Percentiles rank a stretch among this genome's conserved stretches.
These are phyloP conservation scores for Pichia sp. DNA, from an alignment of 1,139 yeast genomes.

Conservation along the genomic window DNA sequence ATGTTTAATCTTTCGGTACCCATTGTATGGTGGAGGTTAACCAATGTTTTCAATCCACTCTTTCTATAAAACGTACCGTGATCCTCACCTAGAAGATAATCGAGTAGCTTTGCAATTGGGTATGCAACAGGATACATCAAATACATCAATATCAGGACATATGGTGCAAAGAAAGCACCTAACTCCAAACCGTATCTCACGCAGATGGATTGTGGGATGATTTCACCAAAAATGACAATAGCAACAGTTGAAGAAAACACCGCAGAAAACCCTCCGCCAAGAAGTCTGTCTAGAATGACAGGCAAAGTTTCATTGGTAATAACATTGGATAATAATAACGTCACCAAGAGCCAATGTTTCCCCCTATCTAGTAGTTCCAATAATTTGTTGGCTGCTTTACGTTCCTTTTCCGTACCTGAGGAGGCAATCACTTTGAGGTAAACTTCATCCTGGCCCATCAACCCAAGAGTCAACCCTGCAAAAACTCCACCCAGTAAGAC, in stretches of 20 bases:
- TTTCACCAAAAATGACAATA: conserved; percentile 92
- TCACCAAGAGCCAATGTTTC: conserved; percentile 96
- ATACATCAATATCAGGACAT: conserved; percentile 80
- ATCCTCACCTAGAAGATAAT: conserved; percentile 82
- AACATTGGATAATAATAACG: conserved; percentile 76
- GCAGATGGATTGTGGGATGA: conserved; percentile 89
- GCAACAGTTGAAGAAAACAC: conserved; percentile 87
- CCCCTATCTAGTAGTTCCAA: conserved; percentile 68
- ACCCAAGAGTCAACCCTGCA: conserved; percentile 89
- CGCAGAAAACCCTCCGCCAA: conserved; percentile 98
- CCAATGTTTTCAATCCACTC: conserved; percentile 88
- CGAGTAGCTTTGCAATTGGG: conserved; percentile 79
- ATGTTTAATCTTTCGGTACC: conserved; percentile 89
- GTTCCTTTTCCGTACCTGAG: conserved; percentile 51
- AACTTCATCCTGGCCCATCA: conserved; percentile 98
- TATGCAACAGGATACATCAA: conserved; percentile 87
- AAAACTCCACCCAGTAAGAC: conserved; percentile 91
- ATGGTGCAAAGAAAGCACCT: conserved; percentile 88
- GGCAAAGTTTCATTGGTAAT: conserved; percentile 95
- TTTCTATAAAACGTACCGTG: conserved; percentile 94
- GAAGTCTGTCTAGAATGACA: conserved; percentile 81
- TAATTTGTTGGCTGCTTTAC: conserved; percentile 66
- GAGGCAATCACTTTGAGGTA: conserved; percentile 66
- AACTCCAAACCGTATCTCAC: conserved; percentile 89
- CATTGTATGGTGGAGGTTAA: conserved; percentile 88